Base-by-base conservation (phyloP, 2,329 filamentous ascomycete species). In the Neophaeococcomyces aloes region DNA sequence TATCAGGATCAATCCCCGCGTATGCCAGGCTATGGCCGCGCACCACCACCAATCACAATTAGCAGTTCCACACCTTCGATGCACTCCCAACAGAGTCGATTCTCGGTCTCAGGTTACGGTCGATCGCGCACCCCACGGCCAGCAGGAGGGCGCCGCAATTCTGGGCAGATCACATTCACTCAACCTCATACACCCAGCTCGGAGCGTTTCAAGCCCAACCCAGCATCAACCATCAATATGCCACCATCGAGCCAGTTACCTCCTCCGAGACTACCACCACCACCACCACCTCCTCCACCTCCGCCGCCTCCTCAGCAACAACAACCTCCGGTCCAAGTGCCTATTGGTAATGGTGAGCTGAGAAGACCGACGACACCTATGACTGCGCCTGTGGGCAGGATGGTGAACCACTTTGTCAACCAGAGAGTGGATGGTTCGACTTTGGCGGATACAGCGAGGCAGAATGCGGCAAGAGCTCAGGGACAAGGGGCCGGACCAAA, bases 361-460 rank as follows among this genome's bases (percentile, higher is more conserved):
- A 25, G 4, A 10, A 25, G 17, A 23, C 8, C 6, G 10, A 38
- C 35, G 25, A 25, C 17, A 8, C 8, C 35, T 17, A 32, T 18
- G 18, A 35, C 39, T 25, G 39, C 30, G 15, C 25, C 25, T 11
- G 29, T 27, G 4, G 37, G 37, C 49, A 62, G 50, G 29, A 69
- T 69, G 65, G 66, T 66, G 42, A 68, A 61, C 52, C 65, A 65
- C 65, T 69, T 62, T 31, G 59, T 54, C 23, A 40, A 34, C 29
- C 25, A 32, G 39, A 29, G 39, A 42, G 19, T 27, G 25, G 23
- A 14, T 31, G 39, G 19, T 34, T 31, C 3, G n/a, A n/a, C 7
- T 21, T 30, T 31, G 2, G 49, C 48, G 21, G 49, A 52, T 25
- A 48, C 49, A 7, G 51, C 51, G 6, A 48, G 43, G 33, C 49